Conservation (phyloP, 164 flowering plant species). For the Litsea cubeba region DNA sequence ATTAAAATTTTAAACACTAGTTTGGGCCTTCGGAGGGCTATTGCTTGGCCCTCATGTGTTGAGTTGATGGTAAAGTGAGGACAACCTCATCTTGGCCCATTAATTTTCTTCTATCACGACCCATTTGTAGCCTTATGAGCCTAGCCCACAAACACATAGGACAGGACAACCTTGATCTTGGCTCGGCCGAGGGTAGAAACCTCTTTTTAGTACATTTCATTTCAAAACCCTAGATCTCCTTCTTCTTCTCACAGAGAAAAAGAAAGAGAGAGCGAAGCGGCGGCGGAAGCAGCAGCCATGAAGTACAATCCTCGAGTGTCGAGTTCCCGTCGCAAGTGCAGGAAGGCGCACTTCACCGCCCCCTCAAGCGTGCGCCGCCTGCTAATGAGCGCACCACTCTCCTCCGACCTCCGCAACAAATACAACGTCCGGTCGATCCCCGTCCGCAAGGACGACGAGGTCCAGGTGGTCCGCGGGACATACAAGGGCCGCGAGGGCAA, state of each 20-base stretch:
- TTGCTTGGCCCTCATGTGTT: too few relatives aligned
- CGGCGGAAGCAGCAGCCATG: not conserved
- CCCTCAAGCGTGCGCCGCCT: conserved; percentile 14
- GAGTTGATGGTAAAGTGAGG: too few relatives aligned
- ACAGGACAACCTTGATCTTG: too few relatives aligned
- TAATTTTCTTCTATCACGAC: too few relatives aligned
- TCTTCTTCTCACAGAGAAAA: not conserved
- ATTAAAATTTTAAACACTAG: too few relatives aligned
- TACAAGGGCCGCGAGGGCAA: conserved; percentile 73
- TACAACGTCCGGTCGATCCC: conserved; percentile 46
- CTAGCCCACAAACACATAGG: too few relatives aligned
- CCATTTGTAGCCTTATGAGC: too few relatives aligned
- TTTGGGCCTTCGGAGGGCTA: too few relatives aligned
- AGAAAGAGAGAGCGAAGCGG: not conserved
- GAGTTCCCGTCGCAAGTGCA: conserved; percentile 11
- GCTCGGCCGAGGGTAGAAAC: too few relatives aligned
- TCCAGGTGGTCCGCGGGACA: conserved; percentile 66
- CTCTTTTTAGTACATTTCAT: too few relatives aligned
- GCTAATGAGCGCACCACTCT: conserved; percentile 13
- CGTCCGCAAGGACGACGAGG: conserved; percentile 82
- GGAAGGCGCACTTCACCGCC: conserved; percentile 15
- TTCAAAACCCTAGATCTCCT: too few relatives aligned
- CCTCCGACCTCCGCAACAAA: conserved; percentile 1
- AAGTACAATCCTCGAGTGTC: conserved; percentile 10
- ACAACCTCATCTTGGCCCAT: too few relatives aligned